Evolutionary conservation across 495 filamentous ascomycete species (phyloP), one percentile per base, ranked within the genome.

Genomic region (Delitschia confertaspora): DNA sequence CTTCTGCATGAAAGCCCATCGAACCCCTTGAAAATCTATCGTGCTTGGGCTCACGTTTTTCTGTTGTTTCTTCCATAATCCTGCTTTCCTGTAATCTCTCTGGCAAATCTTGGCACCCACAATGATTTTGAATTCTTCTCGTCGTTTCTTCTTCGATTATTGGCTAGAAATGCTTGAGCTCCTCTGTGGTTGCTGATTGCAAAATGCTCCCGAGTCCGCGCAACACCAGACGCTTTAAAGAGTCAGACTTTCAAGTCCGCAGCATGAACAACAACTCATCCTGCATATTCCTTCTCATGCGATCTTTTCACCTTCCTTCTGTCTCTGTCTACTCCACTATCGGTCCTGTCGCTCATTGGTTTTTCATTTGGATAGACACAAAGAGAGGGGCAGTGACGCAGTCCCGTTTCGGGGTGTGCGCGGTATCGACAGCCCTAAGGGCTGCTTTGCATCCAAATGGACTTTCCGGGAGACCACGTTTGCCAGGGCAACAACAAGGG

Each of bases 181-280:
- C 13, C 47, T 36, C 32, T 42, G 51, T 41, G 19, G 44, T 31
- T 29, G 24, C 22, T 33, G 40, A 34, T 26, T 27, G 36, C 38
- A 33, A 5, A 13, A 27, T 41, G 19, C 47, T 47, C 27, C 39
- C 45, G 33, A 47, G n/a, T 29, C 37, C 46, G n/a, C 43, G 45
- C 30, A 47, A 47, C 29, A 44, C 44, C 18, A 14, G 20, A 27
- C 38, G 3, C 10, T 17, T 29, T 7, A 17, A 4, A 24, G 33
- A 19, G 39, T 38, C 22, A n/a, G 21, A 41, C 4, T 27, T 29
- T 27, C 27, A 47, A 47, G 42, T 31, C 29, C 21, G 24, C 31
- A 21, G 41, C 24, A 45, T 45, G 34, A 42, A 21, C 32, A 48
- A 51, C 53, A 56, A 45, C 53, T 51, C 53, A 56, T 43, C 53